phyloP scores from a whole-genome alignment of 192 early-diverging fungal genomes.

The Coemansia sp. region DNA sequence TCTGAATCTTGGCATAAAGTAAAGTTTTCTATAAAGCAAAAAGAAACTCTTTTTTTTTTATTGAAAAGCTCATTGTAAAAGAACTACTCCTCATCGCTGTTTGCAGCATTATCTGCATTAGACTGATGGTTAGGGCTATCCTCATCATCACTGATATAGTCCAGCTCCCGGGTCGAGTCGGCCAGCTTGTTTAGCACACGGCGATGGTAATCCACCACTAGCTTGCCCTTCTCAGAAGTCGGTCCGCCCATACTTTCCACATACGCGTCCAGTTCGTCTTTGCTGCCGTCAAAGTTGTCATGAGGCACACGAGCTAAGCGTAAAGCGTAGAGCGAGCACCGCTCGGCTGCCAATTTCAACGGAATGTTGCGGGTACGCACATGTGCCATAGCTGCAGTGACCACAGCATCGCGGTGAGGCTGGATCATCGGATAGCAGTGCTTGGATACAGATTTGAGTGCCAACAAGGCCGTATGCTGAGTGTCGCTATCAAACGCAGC shows the following conservation, averaged over 20 bases:
- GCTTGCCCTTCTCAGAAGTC: slow-evolving; percentile 50
- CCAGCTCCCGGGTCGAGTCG: slow-evolving; percentile 41
- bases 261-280: slow-evolving; percentile 25
- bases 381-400: slow-evolving; percentile 66
- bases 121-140: slow-evolving; percentile 6
- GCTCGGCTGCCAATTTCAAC: slow-evolving; percentile 83
- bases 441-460: slow-evolving; percentile 58
- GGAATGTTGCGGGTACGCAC: slow-evolving; percentile 79
- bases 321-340: slow-evolving; percentile 70
- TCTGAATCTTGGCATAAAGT: too few species aligned
- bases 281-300: slow-evolving; percentile 24
- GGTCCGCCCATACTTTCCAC: slow-evolving; percentile 54
- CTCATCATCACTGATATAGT: slow-evolving; percentile 47
- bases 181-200: slow-evolving; percentile 54
- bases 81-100: slow-evolving; percentile 2
- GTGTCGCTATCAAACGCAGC: slow-evolving; percentile 34
- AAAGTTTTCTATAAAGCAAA: neutral
- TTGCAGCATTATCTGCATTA: neutral
- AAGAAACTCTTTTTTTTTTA: neutral
- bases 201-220: slow-evolving; percentile 60
- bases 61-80: neutral
- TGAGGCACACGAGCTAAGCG: slow-evolving; percentile 52
- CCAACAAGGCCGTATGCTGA: slow-evolving; percentile 55
- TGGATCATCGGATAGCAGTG: slow-evolving; percentile 51
- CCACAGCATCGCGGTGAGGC: slow-evolving; percentile 55